Evolutionary conservation across 2,329 filamentous ascomycete species (phyloP), one percentile per base, ranked within the genome.

Genomic region (Hypoxylon sp.): DNA sequence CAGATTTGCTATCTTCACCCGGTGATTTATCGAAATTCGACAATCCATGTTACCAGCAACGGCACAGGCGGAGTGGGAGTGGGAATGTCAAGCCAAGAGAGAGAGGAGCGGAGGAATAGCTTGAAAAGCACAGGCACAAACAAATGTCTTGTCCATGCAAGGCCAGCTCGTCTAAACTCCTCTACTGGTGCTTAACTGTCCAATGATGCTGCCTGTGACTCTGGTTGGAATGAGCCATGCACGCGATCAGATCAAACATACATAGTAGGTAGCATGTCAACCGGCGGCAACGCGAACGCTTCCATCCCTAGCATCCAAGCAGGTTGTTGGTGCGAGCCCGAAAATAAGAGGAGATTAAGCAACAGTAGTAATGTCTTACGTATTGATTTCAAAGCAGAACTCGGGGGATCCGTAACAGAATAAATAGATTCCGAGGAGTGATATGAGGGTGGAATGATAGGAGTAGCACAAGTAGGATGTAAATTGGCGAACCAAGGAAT

Each of bases 191-290:
- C 31, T 48, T 51, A 66, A 56, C 50, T 59, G 58, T 65, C 65
- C 65, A 68, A 68, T 69, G 35, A 58, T 55, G 42, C 32, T 10
- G 50, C 47, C 39, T 59, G 59, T 54, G 53, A 58, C 52, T 62
- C 42, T 52, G 27, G 60, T 65, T 59, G 69, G 53, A 44, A 44
- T 44, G 39, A 65, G 66, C 39, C 54, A 57, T 67, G 66, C 69
- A 67, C 59, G 65, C 68, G 68, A 71, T 68, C 65, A 70, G 61
- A 64, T 70, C 57, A 70, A 67, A 65, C 57, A 48, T 60, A 57
- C 54, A 55, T 51, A 47, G 31, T 42, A 54, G n/a, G 54, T 32
- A 52, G 13, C 27, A 58, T 60, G 56, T 44, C 13, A 60, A 27
- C 61, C 35, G 56, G 53, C 57, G 60, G 54, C 46, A 65, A 64